Evolutionary conservation across 148 eudicot species (phyloP), one percentile per base, ranked within the genome.

Genomic region (Gaultheria prostrata): DNA sequence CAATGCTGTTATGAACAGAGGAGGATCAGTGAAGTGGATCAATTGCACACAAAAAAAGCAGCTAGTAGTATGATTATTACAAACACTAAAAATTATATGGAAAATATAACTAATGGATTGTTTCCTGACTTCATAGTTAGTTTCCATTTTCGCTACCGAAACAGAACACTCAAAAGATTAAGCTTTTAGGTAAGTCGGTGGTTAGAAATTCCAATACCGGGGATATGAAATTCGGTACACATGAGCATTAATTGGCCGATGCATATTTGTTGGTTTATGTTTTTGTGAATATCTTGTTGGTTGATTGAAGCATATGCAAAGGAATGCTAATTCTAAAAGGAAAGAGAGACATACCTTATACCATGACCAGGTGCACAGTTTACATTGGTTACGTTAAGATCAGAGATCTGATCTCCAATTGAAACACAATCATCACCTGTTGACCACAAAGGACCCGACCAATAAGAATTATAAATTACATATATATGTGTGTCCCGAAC

Each of bases 331-430:
- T 39, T 77, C 1, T 39, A 33, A 24, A 61, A 76, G 28, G 33
- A 61, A 83, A 6, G 43, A 39, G 4, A 32, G 54, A 6, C 78
- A 83, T 28, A 89, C 95, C 95, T 93, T 65, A 93, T 82, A 24
- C 95, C 95, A 80, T 93, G 95, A 74, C 95, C 95, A 35, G 95
- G 95, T 87, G 94, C 94, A 85, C 95, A 93, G 30, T 85, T 82
- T 54, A 93, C 57, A 85, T 91, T 87, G 57, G 46, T 17, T 82
- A 93, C 85, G 43, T 85, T 80, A 24, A 93, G 72, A 71, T 91
- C 70, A 79, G 85, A 91, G 30, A n/a, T n/a, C 85, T 87, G 83
- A 87, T 93, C 95, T 65, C 95, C 95, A 45, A 93, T 86, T 0
- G 95, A 93, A 83, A 93, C 84, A 83, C 94, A 91, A 87, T 90